Percentiles rank a stretch among this genome's conserved stretches.
Conservation (phyloP, 139 green algal species). For the Coccomyxa sp. region DNA sequence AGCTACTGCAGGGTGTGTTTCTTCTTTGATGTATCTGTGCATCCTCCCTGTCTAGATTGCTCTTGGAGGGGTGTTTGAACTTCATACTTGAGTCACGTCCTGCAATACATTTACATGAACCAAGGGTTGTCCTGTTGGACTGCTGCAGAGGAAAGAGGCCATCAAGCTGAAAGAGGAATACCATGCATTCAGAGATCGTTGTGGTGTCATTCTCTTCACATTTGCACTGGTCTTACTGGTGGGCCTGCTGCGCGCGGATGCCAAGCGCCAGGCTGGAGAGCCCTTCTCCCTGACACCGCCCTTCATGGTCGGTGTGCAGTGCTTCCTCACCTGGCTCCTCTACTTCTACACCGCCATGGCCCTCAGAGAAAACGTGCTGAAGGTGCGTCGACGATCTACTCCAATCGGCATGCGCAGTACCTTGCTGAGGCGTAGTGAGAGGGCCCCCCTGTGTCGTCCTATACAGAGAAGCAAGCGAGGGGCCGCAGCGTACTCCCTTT, state of each 20-base stretch:
- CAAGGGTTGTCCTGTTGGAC: neutral
- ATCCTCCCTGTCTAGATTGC: no score
- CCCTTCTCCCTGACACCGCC: slow-evolving; percentile 54
- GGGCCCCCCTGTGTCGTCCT: no score
- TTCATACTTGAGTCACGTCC: neutral
- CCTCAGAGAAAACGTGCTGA: slow-evolving; percentile 87
- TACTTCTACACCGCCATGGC: slow-evolving; percentile 93
- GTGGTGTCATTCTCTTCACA: slow-evolving; percentile 40
- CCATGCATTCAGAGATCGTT: slow-evolving; percentile 72
- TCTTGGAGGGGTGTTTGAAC: neutral
- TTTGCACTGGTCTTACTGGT: slow-evolving; percentile 30
- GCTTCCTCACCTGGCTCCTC: slow-evolving; percentile 86
- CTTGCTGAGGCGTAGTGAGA: neutral
- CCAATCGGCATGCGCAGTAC: neutral
- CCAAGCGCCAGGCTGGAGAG: slow-evolving; percentile 31
- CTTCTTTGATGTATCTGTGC: no score
- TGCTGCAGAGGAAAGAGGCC: slow-evolving; percentile 25
- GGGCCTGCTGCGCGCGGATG: slow-evolving; percentile 28
- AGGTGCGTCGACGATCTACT: slow-evolving; percentile 3
- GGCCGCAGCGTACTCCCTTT: no score
- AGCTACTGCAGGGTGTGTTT: no score
- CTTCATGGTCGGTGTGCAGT: slow-evolving; percentile 74
- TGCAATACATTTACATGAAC: neutral
- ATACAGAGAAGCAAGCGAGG: no score
- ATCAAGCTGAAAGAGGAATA: slow-evolving; percentile 88